A percentile compares a stretch with the other conserved stretches of the same genome.
Evolutionary conservation across 192 early-diverging fungal genomes (phyloP).

Genomic region (Coemansia sp.): DNA sequence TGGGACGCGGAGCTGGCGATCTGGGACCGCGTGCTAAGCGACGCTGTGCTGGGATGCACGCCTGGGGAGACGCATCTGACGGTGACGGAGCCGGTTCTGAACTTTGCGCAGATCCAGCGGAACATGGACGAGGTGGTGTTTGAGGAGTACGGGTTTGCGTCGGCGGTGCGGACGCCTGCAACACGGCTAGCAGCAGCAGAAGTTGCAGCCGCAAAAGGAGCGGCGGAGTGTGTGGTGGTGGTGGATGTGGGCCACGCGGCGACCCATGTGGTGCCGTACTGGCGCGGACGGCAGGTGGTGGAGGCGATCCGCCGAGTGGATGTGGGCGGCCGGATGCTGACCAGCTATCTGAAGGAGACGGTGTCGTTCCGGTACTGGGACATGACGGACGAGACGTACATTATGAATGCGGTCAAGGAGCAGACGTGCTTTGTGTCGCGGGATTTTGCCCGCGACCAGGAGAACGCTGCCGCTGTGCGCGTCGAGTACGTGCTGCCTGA

Average conservation of each 20-base stretch:
- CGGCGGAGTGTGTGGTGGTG: constrained; percentile 63
- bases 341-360: constrained; percentile 87
- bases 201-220: not conserved
- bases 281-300: constrained; percentile 56
- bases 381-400: constrained; percentile 91
- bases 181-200: constrained; percentile 12
- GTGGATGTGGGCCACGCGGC: constrained; percentile 83
- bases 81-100: constrained; percentile 79
- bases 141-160: constrained; percentile 79
- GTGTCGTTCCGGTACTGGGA: constrained; percentile 92
- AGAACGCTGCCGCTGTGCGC: constrained; percentile 22
- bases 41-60: constrained; percentile 64
- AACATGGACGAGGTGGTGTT: constrained; percentile 81
- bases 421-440: constrained; percentile 77
- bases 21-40: constrained; percentile 77
- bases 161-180: constrained; percentile 29
- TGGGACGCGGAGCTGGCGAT: constrained; percentile 80
- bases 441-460: constrained; percentile 66
- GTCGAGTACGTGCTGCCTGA: constrained; percentile 54
- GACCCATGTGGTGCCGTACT: constrained; percentile 76
- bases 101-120: constrained; percentile 70
- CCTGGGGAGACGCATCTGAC: constrained; percentile 63
- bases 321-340: constrained; percentile 84
- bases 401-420: constrained; percentile 86
- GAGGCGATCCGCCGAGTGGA: constrained; percentile 70